Evolutionary conservation across 2,329 filamentous ascomycete species (phyloP).

Genomic region (Trichoderma aggressivum): DNA sequence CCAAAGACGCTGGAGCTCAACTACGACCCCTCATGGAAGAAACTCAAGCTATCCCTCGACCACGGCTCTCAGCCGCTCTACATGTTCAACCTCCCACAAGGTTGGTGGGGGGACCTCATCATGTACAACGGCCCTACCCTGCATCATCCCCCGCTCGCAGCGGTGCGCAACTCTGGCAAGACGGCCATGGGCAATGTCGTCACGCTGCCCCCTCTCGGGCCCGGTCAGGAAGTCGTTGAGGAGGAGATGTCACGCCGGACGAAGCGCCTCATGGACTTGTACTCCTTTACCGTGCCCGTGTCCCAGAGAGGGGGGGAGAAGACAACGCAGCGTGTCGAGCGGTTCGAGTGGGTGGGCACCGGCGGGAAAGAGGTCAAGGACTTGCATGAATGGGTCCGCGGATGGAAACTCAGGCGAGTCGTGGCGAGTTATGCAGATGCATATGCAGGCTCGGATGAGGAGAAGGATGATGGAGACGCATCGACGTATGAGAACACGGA

Average conservation of each 20-base stretch:
- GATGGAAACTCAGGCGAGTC: slow-evolving; percentile 38
- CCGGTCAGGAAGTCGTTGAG: slow-evolving; percentile 13
- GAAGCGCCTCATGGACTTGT: slow-evolving; percentile 19
- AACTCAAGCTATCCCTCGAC: background rate
- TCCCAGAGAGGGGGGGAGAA: slow-evolving; percentile 17
- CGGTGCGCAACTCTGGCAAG: slow-evolving; percentile 4
- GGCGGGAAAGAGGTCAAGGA: slow-evolving; percentile 33
- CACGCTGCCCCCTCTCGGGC: slow-evolving; percentile 17
- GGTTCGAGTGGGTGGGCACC: slow-evolving; percentile 44
- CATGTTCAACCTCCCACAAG: slow-evolving; percentile 2
- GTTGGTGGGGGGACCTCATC: slow-evolving; percentile 17
- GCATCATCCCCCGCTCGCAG: slow-evolving; percentile 9
- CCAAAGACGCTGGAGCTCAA: slow-evolving; percentile 2
- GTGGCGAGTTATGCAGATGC: background rate
- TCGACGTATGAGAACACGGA: slow-evolving; percentile 21
- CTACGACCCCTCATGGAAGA: slow-evolving; percentile 14
- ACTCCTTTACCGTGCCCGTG: slow-evolving; percentile 37
- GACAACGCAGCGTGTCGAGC: slow-evolving; percentile 26
- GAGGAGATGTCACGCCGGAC: slow-evolving; percentile 15
- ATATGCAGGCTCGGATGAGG: background rate
- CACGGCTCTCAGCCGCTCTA: background rate
- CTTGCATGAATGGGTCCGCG: slow-evolving; percentile 30
- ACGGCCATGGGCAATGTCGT: slow-evolving; percentile 5
- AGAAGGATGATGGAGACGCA: background rate
- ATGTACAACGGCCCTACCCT: slow-evolving; percentile 18